Base-by-base conservation (phyloP, 202 grass and related monocot species). In the Hordeum pubiflorum region DNA sequence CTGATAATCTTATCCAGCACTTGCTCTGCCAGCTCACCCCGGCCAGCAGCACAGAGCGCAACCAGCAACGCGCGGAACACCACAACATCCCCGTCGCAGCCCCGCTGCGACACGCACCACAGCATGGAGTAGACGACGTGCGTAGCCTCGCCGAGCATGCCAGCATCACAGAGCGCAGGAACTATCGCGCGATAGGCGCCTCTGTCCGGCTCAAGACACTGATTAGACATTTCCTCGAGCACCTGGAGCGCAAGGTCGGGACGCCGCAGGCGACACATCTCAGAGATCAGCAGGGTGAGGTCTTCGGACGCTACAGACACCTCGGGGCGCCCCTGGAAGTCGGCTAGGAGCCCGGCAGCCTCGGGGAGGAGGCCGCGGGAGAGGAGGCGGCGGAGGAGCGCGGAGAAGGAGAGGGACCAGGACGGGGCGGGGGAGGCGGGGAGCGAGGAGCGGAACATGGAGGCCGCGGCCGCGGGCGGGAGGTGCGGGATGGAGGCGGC, bases 81-180 rank as follows among this genome's bases (percentile, higher is more conserved):
- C 33, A 94, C 86, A 0, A 98, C 82, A 71, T 94, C 92, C 0
- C 64, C 86, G 4, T 93, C 90, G 4, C 86, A 94, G 4, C 91
- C 91, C 69, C 67, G 80, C 75, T 89, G 89, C 3, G 90, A 92
- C 31, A 93, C 89, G 1, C 89, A 79, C 81, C 90, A 89, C 55
- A 94, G 72, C 91, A 98, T 93, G 52, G 92, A 98, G 77, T 92
- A 91, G 62, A 94, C 63, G 24, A 98, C 76, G 31, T 94, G 90
- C 5, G 86, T 89, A 4, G 95, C 92, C 75, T 93, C 95, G 27
- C 93, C 88, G 26, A 93, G 84, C 79, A 89, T 87, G 52, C 88
- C 79, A 52, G 86, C 90, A 0, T 94, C 82, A 40, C 90, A 90
- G 58, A 98, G 90, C 3, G 81, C 86, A 13, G 75, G 88, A 29